Evolutionary conservation across 176 grass and related monocot genomes (phyloP), one percentile per base, ranked within the genome.

Genomic region (Carex parvula): DNA sequence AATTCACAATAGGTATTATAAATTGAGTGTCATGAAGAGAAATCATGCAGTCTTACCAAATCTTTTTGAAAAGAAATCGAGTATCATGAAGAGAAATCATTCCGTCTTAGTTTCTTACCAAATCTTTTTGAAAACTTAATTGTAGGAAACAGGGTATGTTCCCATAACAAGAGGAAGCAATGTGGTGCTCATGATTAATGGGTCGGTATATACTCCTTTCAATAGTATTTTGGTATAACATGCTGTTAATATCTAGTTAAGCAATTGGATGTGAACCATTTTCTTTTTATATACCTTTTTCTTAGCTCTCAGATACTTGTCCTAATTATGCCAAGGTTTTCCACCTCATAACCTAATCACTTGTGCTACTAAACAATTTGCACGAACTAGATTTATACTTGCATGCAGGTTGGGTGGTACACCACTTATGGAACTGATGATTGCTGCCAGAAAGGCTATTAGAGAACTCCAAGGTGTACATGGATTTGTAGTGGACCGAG

Each of bases 131-230:
- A 79, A 29, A 80, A 80, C 16, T 14, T 44, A 67, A 55, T 13
- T 71, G 57, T 83, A 90, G 89, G 89, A 90, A 87, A 87, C 89
- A 59, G 67, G 72, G 12, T 90, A 90, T 61, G 66, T 90, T 81
- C 82, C 85, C 15, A 90, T 90, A 42, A 81, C 85, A 65, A 78
- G 89, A 56, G 89, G 89, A 64, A 81, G 82, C 56, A 81, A 82
- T 60, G 89, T 90, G 81, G 82, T 90, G 86, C 82, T 90, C 48
- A 81, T 90, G 89, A 85, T 90, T 85, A 90, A 90, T 32, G 89
- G 89, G 89, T 70, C 35, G 1, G 66, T 87, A 87, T 64, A 85
- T 85, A 50, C 9, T 48, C 20, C 12, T 22, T 82, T 82, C 7
- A 60, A 66, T 56, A 64, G 2, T 81, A 41, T 56, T 74, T 11